Evolutionary conservation across 1,139 yeast genomes (phyloP).

Genomic region (Candida tetrigidarum): DNA sequence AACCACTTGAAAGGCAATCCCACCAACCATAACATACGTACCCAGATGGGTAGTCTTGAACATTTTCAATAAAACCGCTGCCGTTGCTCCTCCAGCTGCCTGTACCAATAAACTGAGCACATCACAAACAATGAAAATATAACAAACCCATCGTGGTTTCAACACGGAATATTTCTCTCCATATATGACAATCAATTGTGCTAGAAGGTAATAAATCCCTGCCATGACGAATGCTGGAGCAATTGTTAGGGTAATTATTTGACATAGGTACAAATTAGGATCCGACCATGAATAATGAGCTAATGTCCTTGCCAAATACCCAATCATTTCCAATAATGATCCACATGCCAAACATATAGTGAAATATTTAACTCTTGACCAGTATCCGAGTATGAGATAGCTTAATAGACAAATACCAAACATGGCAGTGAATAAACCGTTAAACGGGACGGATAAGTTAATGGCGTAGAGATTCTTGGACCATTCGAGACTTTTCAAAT

Average conservation of each 20-base stretch:
- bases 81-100: constrained; percentile 43
- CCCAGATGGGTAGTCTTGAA: constrained; percentile 26
- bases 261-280: constrained; percentile 30
- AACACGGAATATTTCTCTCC: constrained; percentile 31
- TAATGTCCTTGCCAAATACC: constrained; percentile 65
- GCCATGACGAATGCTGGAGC: constrained; percentile 49
- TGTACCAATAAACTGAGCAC: constrained; percentile 36
- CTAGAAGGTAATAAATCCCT: constrained; percentile 39
- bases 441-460: constrained; percentile 26
- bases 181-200: constrained; percentile 35
- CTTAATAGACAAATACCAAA: constrained; percentile 26
- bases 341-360: constrained; percentile 64
- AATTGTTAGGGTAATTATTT: constrained; percentile 38
- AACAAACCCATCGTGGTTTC: constrained; percentile 39
- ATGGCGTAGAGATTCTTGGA: constrained; percentile 40
- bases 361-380: constrained; percentile 73
- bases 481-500: constrained; percentile 27
- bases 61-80: constrained; percentile 27
- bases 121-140: constrained; percentile 40
- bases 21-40: constrained; percentile 41
- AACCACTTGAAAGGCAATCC: constrained; percentile 41
- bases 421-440: constrained; percentile 26
- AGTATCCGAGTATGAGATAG: constrained; percentile 25
- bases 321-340: constrained; percentile 64
- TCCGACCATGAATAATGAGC: constrained; percentile 39